Base-by-base conservation (phyloP, 2,329 filamentous ascomycete genomes). In the Raffaelea albimanens region DNA sequence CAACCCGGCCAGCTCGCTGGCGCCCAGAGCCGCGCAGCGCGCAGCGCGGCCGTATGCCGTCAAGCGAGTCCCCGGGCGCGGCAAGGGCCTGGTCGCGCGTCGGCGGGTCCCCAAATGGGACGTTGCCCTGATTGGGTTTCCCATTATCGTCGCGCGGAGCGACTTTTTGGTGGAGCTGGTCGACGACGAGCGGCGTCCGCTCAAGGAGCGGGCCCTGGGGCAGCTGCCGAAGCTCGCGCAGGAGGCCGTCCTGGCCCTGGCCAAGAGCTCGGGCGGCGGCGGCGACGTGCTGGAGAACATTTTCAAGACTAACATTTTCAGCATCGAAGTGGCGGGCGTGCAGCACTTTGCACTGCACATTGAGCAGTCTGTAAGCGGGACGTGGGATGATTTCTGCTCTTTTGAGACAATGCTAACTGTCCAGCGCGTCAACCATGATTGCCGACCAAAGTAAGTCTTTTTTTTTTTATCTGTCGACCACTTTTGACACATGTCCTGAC, bases 251-350 rank as follows among this genome's bases (percentile, higher is more conserved):
- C 18, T 52, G 44, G 36, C 43, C 1, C 47, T 61, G 43, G 56
- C 57, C 4, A 45, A 52, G 39, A 57, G 50, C 40, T 20, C 29
- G 11, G 51, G 40, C 1, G 50, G 50, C 1, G 50, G 50, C 2
- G 47, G 50, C 22, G 19, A 31, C 22, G 25, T 48, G 20, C 50
- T 61, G 4, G 44, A 57, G 40, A 55, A 61, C 43, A 50, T 56
- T 5, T 34, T 61, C 16, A 51, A 48, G 21, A 59, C 56, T 13
- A 61, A 59, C 34, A 56, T 55, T 13, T 61, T 59, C 43, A 55
- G 55, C 38, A 44, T 61, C 23, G 58, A 61, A 20, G 44, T 61
- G 23, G 54, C 52, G 4, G 58, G 55, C 3, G 53, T 55, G 4
- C 50, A 51, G 9, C 55, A 61, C 45, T 52, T 59, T 45, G 56